phyloP scores from a whole-genome alignment of 1,139 yeast species.

The Suhomyces ambrosiae region DNA sequence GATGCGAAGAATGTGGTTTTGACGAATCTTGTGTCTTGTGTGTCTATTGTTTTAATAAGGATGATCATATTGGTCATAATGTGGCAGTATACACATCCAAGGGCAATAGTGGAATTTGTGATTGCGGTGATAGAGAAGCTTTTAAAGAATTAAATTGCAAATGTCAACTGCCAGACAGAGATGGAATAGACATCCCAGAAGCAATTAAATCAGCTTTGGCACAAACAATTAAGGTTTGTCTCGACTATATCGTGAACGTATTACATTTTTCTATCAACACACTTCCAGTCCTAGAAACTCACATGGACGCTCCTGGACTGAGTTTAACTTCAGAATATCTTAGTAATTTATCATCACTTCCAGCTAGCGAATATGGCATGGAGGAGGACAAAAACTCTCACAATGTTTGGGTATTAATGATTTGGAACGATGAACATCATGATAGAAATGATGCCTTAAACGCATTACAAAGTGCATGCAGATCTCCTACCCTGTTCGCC shows the following conservation, averaged over 20 bases:
- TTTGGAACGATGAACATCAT: conserved; percentile 79
- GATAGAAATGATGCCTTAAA: conserved; percentile 51
- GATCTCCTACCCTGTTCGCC: conserved; percentile 27
- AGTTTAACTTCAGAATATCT: conserved; percentile 26
- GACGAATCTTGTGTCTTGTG: conserved; percentile 80
- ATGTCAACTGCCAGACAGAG: conserved; percentile 21
- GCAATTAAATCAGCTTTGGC: conserved; percentile 21
- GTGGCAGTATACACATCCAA: conserved; percentile 55
- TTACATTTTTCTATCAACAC: conserved; percentile 38
- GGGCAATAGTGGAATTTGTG: conserved; percentile 72
- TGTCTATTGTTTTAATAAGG: conserved; percentile 64
- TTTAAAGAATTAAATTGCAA: conserved; percentile 64
- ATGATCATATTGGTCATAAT: conserved; percentile 66
- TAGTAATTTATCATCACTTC: conserved; percentile 34
- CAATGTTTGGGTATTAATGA: conserved; percentile 46
- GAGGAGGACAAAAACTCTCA: conserved; percentile 29
- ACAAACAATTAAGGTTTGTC: conserved; percentile 36
- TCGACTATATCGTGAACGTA: conserved; percentile 55
- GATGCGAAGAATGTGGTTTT: conserved; percentile 66
- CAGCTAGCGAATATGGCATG: conserved; percentile 32
- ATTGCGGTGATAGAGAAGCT: conserved; percentile 89
- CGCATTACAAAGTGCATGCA: conserved; percentile 42
- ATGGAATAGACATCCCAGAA: conserved; percentile 8
- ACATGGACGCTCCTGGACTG: conserved; percentile 8
- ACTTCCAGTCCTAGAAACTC: conserved; percentile 39